Evolutionary conservation across 2,329 filamentous ascomycete species (phyloP).

Genomic region (Tolypocladium tropicale): DNA sequence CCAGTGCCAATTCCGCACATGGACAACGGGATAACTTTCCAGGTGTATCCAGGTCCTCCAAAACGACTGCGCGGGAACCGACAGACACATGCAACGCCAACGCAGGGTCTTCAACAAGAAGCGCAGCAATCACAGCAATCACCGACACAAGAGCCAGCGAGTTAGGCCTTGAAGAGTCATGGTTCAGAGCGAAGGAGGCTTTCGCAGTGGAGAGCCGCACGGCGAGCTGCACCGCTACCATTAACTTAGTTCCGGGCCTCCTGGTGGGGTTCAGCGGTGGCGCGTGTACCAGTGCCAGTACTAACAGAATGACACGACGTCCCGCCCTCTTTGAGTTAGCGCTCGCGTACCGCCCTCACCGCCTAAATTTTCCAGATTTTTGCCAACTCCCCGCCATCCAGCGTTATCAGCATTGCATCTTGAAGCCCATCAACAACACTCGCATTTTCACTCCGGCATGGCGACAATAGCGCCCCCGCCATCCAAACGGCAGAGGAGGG

Average conservation of each 20-base stretch:
- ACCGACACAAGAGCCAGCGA: neutral
- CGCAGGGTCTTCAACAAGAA: neutral
- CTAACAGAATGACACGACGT: neutral
- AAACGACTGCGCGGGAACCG: constrained; percentile 18
- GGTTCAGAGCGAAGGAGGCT: neutral
- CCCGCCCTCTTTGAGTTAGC: neutral
- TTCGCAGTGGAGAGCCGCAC: neutral
- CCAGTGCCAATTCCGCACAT: constrained; percentile 14
- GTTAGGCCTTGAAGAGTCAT: neutral
- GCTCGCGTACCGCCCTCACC: constrained; percentile 8
- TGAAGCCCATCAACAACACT: neutral
- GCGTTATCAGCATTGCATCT: neutral
- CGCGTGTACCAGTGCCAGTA: neutral
- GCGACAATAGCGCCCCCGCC: constrained; percentile 74
- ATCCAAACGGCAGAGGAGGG: constrained; percentile 77
- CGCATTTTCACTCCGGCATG: constrained; percentile 37
- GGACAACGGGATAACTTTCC: constrained; percentile 11
- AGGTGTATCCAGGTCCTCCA: constrained; percentile 16
- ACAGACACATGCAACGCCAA: constrained; percentile 2
- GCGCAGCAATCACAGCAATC: neutral
- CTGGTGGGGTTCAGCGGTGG: neutral
- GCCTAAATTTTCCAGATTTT: constrained; percentile 17
- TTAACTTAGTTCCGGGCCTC: neutral
- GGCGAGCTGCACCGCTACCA: no score
- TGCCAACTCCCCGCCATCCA: constrained; percentile 4